phyloP scores from a whole-genome alignment of 306 rosid species.

The Sechiopsis laciniata region DNA sequence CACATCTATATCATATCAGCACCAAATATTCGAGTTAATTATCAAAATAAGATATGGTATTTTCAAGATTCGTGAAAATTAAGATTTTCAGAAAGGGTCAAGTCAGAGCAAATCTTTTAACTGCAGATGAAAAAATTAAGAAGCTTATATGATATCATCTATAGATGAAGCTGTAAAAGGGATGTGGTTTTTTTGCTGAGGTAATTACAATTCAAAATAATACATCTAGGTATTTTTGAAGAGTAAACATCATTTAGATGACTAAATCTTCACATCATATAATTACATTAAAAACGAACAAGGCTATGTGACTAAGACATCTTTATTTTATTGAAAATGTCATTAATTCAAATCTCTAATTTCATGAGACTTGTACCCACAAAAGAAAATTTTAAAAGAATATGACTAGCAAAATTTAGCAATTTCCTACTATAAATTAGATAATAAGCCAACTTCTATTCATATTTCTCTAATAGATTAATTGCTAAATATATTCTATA shows the following conservation, averaged over 20 bases:
- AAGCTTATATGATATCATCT: too few relatives aligned
- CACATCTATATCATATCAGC: neutral
- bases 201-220: neutral
- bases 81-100: too few relatives aligned
- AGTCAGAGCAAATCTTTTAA: neutral
- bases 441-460: neutral
- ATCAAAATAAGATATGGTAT: neutral
- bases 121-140: too few relatives aligned
- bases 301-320: neutral
- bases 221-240: neutral
- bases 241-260: neutral
- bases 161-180: neutral
- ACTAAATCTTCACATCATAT: neutral
- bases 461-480: neutral
- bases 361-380: too few relatives aligned
- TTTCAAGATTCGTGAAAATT: neutral
- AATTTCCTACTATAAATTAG: neutral
- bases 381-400: neutral
- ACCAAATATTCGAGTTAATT: neutral
- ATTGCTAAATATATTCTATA: slow-evolving; percentile 7
- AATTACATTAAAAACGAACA: neutral
- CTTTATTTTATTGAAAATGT: too few relatives aligned
- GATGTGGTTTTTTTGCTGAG: neutral
- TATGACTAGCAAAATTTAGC: neutral
- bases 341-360: too few relatives aligned